Base-by-base conservation (phyloP, 345 rosid genomes). In the Nephelium lappaceum region DNA sequence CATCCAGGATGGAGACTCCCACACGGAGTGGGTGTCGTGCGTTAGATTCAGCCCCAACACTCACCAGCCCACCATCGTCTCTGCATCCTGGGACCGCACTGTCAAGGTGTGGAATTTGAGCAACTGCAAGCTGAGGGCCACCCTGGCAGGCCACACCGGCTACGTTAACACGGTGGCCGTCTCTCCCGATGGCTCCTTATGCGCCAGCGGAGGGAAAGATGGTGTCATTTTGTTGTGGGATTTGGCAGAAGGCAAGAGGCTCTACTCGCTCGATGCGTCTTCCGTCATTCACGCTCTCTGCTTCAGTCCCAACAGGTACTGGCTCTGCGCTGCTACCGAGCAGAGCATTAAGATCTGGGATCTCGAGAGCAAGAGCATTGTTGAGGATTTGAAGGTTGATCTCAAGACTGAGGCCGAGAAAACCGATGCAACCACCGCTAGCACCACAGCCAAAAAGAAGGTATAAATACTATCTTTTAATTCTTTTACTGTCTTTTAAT, bases 151-250 rank as follows among this genome's bases (percentile, higher is more conserved):
- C 11, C 99, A 95, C 79, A 36, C 72, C 10, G 99, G 99, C 9
- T 92, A 95, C 73, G 94, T 93, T 39, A 95, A 87, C 85, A 95
- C 99, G 0, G 99, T 93, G 21, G 97, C 99, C 5, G 99, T 95
- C 6, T 95, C 99, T 0, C 99, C 99, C 0, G 99, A 95, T 77
- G 99, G 99, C 5, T 95, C 99, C 0, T 82, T 95, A 31, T 95
- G 99, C 7, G 97, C 99, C 0, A 95, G 99, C 38, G 99, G 98
- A 61, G 99, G 99, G 49, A 95, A 95, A 77, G 99, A 95, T n/a
- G 95, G 95, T 4, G 91, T 90, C 1, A 92, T 95, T 68, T 71
- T 95, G 89, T 69, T 95, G 43, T 95, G 99, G 98, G 99, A 95
- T 82, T 90, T 95, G 92, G 93, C 99, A 0, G 98, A 95, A 73